phyloP scores from a whole-genome alignment of 768 basidiomycete species.

The Clavulina sp. region DNA sequence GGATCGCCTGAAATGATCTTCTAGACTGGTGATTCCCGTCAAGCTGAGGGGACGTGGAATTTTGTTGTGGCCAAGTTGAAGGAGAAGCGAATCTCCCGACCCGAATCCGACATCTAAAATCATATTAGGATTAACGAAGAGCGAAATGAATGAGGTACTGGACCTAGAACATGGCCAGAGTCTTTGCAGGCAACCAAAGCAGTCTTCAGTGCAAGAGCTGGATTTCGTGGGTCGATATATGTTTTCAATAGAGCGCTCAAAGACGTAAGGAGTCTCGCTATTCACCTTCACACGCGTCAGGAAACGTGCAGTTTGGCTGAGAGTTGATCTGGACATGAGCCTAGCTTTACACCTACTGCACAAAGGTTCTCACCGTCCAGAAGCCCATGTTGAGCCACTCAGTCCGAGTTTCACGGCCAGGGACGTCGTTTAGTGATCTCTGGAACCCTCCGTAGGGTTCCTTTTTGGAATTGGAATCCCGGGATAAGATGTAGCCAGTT shows the following conservation, averaged over 20 bases:
- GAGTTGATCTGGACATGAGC: background rate
- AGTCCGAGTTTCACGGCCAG: conserved; percentile 23
- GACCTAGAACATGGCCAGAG: background rate
- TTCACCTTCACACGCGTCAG: conserved; percentile 42
- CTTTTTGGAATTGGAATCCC: background rate
- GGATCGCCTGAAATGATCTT: conserved; percentile 31
- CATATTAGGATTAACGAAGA: background rate
- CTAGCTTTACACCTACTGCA: too few relatives aligned
- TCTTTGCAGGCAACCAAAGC: conserved; percentile 22
- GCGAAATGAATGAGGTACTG: background rate
- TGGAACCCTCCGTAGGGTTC: conserved; percentile 3
- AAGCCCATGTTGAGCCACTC: conserved; percentile 62
- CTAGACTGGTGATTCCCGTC: conserved; percentile 41
- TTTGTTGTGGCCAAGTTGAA: conserved; percentile 30
- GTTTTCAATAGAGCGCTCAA: background rate
- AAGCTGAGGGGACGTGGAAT: conserved; percentile 31
- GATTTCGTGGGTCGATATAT: conserved; percentile 13
- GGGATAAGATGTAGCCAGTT: too few relatives aligned
- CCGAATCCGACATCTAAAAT: conserved; percentile 47
- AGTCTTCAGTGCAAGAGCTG: conserved; percentile 36
- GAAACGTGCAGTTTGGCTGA: conserved; percentile 33
- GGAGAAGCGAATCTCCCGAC: conserved; percentile 45
- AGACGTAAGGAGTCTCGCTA: background rate
- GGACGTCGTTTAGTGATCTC: background rate
- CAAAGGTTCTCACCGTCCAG: conserved; percentile 33